These are phyloP conservation scores for Leccinum obscurum DNA, from an alignment of 768 basidiomycete species.

Conservation along the genomic window DNA sequence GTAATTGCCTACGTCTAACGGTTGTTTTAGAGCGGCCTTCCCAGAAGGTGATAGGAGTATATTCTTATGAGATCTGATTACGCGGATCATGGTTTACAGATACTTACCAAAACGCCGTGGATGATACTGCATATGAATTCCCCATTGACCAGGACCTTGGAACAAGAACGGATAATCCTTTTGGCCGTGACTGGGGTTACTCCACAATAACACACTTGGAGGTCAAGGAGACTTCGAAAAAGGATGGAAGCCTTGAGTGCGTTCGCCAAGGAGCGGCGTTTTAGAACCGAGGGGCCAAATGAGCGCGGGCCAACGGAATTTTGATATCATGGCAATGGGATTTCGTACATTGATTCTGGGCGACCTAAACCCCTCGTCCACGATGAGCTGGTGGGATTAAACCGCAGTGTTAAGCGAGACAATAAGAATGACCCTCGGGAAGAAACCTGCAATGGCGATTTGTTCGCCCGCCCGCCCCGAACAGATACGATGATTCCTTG, in stretches of 20 bases:
- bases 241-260: not conserved
- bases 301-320: not conserved
- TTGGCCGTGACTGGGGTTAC: not conserved
- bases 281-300: constrained; percentile 2
- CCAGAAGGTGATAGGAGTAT: not conserved
- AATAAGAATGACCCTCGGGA: not conserved
- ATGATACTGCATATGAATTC: not conserved
- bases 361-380: not conserved
- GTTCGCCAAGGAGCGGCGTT: constrained; percentile 5
- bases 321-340: not conserved
- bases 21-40: not conserved
- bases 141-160: not conserved
- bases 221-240: constrained; percentile 35
- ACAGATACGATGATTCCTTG: not conserved
- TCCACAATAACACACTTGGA: constrained; percentile 40
- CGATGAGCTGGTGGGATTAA: constrained; percentile 1
- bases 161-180: not conserved
- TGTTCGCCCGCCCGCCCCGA: not conserved
- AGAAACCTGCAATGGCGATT: not conserved
- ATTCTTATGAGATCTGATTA: not conserved
- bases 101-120: not conserved
- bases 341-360: not conserved
- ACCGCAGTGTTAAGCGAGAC: constrained; percentile 2
- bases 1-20: not conserved
- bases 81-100: not conserved